Evolutionary conservation across 2,329 filamentous ascomycete species (phyloP).

Genomic region (Ilyonectria destructans): DNA sequence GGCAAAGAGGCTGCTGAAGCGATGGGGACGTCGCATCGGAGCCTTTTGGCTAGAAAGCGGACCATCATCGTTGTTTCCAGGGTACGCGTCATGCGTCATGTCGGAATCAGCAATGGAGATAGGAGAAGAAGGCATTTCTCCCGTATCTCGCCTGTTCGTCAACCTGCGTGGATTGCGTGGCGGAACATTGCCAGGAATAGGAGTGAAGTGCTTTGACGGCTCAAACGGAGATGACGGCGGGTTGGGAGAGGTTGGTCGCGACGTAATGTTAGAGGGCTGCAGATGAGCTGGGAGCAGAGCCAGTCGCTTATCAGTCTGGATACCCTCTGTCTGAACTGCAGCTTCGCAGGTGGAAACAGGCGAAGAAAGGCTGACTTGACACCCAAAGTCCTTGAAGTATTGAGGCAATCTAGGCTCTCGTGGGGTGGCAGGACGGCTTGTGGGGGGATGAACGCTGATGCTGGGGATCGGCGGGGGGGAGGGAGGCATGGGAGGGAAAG

Average conservation of each 20-base stretch:
- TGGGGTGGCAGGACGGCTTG: constrained; percentile 86
- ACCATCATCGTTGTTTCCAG: constrained; percentile 86
- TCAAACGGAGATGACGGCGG: constrained; percentile 48
- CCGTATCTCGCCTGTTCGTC: constrained; percentile 61
- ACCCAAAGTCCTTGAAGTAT: constrained; percentile 85
- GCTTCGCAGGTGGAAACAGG: constrained; percentile 52
- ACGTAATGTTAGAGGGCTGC: constrained; percentile 82
- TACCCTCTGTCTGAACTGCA: constrained; percentile 88
- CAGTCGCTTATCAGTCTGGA: constrained; percentile 85
- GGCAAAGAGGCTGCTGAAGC: constrained; percentile 89
- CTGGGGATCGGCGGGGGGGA: constrained; percentile 76
- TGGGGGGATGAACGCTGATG: constrained; percentile 93
- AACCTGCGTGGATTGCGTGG: constrained; percentile 75
- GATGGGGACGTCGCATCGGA: constrained; percentile 78
- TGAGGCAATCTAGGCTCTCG: constrained; percentile 83
- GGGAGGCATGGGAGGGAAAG: constrained; percentile 45
- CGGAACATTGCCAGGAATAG: constrained; percentile 69
- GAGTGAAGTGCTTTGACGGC: constrained; percentile 64
- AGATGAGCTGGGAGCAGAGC: constrained; percentile 84
- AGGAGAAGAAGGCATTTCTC: constrained; percentile 69
- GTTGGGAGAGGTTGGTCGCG: constrained; percentile 71
- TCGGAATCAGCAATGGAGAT: constrained; percentile 58
- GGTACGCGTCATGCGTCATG: constrained; percentile 75
- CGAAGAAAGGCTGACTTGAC: constrained; percentile 75
- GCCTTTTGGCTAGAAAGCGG: constrained; percentile 75